A percentile compares a stretch with the other conserved stretches of the same genome.
Conservation (phyloP, 192 early-diverging fungal genomes). For the Coemansia sp. region DNA sequence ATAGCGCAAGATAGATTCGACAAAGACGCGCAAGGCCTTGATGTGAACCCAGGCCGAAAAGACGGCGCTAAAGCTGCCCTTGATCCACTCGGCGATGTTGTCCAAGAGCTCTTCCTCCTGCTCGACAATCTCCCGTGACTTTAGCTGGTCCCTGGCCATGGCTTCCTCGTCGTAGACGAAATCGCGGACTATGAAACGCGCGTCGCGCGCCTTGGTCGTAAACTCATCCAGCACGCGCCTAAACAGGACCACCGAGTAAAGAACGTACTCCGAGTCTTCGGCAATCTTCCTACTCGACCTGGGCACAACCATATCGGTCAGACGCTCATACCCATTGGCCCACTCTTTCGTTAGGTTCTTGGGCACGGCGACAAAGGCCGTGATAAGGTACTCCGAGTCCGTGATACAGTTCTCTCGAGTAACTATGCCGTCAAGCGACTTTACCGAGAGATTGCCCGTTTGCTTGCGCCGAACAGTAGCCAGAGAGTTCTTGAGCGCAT, state of each 20-base stretch:
- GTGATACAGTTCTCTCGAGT: conserved; percentile 89
- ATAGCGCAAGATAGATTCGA: conserved; percentile 96
- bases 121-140: conserved; percentile 66
- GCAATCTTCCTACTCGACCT: conserved; percentile 88
- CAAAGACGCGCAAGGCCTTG: conserved; percentile 92
- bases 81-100: conserved; percentile 79
- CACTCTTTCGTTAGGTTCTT: conserved; percentile 81
- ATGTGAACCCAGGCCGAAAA: conserved; percentile 93
- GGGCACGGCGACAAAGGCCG: conserved; percentile 93
- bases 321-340: conserved; percentile 81
- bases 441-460: conserved; percentile 88
- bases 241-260: conserved; percentile 93
- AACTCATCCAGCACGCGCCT: conserved; percentile 90
- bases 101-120: conserved; percentile 79
- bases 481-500: conserved; percentile 76
- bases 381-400: conserved; percentile 93
- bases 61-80: conserved; percentile 93
- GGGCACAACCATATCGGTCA: conserved; percentile 96
- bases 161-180: conserved; percentile 89
- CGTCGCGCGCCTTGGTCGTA: conserved; percentile 82
- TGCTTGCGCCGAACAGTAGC: conserved; percentile 79
- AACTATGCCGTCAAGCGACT: conserved; percentile 82
- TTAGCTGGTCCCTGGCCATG: conserved; percentile 68
- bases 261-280: conserved; percentile 93
- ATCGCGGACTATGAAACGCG: conserved; percentile 92